Base-by-base conservation (phyloP, 2,329 filamentous ascomycete species). In the Keithomyces neogunnii region DNA sequence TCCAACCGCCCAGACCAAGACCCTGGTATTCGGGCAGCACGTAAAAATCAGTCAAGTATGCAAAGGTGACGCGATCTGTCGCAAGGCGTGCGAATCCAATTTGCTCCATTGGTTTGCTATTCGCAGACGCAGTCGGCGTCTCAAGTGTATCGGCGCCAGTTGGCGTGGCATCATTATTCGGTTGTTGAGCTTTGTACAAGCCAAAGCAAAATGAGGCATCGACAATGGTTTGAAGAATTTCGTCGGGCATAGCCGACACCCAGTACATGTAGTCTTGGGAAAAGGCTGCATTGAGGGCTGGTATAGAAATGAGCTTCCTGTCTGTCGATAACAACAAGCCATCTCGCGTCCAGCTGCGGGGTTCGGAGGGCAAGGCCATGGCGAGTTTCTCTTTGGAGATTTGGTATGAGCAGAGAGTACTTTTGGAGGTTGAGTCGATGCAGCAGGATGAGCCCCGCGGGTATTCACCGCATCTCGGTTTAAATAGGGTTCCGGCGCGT, bases 21-120 rank as follows among this genome's bases (percentile, higher is more conserved):
- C 76, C 73, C 59, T 82, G 80, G 52, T 78, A 74, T 26, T 71
- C 66, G 0, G 74, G 69, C 1, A 77, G 61, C 3, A 87, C 67
- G 63, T 81, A 87, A 0, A 86, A 77, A 56, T 87, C 84, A 1
- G 82, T 82, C 10, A 69, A 49, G 31, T 85, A 88, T 2, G 75
- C 77, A 56, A 86, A 81, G 0, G 83, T 84, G 8, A 77, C 71
- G 53, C 74, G 74, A 61, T 88, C 85, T 0, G 84, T 88, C 46
- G 87, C 67, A 5, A 84, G 63, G 13, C 84, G 60, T 2, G 63
- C 60, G 31, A 69, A 56, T 3, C 67, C 67, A 2, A 69, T 53
- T 10, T 68, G 51, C 10, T 55, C 19, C 19, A 19, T 19, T 19
- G 19, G 19, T 19, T 19, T 19, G 19, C 19, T 19, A 19, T 19